phyloP scores from a whole-genome alignment of 352 stramenopile species.

The Phytophthora agathidicida region DNA sequence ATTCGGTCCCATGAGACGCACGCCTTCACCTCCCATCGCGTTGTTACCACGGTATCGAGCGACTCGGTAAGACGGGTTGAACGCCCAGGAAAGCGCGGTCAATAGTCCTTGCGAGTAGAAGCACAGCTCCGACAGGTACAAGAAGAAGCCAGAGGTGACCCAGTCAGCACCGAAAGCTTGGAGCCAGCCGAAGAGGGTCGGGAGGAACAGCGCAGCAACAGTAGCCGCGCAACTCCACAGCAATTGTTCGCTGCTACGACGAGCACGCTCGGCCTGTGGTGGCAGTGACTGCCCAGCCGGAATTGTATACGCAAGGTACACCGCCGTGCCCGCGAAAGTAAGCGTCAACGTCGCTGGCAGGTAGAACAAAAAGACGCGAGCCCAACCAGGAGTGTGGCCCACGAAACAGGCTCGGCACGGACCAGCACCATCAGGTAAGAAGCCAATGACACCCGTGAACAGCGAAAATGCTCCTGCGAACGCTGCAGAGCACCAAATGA shows the following conservation, averaged over 20 bases:
- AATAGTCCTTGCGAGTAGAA: slow-evolving; percentile 72
- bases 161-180: slow-evolving; percentile 36
- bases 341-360: slow-evolving; percentile 51
- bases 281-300: slow-evolving; percentile 22
- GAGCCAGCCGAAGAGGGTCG: slow-evolving; percentile 54
- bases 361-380: slow-evolving; percentile 66
- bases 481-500: slow-evolving; percentile 56
- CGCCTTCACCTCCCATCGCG: slow-evolving; percentile 20
- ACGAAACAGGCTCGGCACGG: slow-evolving; percentile 61
- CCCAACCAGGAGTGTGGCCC: slow-evolving; percentile 59
- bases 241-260: slow-evolving; percentile 52
- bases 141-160: slow-evolving; percentile 41
- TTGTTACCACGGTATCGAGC: slow-evolving; percentile 42
- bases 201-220: slow-evolving; percentile 44
- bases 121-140: slow-evolving; percentile 67
- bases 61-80: slow-evolving; percentile 58
- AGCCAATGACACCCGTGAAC: slow-evolving; percentile 67
- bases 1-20: slow-evolving; percentile 42
- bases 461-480: slow-evolving; percentile 54
- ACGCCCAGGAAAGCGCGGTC: slow-evolving; percentile 64
- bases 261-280: slow-evolving; percentile 40
- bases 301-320: slow-evolving; percentile 35
- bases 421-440: slow-evolving; percentile 64
- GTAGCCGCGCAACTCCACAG: slow-evolving; percentile 54
- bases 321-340: slow-evolving; percentile 36